phyloP scores from a whole-genome alignment of 192 early-diverging fungal species.

The Podila horticola region DNA sequence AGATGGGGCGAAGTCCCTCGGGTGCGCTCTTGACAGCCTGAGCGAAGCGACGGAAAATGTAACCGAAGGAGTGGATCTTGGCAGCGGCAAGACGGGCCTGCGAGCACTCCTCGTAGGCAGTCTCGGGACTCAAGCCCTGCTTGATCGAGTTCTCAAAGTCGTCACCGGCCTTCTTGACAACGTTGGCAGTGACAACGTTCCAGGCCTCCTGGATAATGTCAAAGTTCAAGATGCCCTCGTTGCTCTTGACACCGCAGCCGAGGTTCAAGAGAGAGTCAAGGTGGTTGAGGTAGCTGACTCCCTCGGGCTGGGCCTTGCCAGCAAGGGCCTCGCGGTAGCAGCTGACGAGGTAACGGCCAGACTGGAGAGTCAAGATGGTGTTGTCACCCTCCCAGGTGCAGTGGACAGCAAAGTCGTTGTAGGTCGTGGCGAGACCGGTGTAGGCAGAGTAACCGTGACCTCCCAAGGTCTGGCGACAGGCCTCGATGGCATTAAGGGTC shows the following conservation, averaged over 20 bases:
- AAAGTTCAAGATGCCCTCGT: constrained; percentile 63
- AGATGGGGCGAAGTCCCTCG: constrained; percentile 65
- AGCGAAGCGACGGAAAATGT: constrained; percentile 86
- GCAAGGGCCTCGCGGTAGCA: constrained; percentile 74
- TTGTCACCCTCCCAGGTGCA: constrained; percentile 94
- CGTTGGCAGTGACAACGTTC: constrained; percentile 84
- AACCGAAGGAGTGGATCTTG: constrained; percentile 87
- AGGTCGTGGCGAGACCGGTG: constrained; percentile 87
- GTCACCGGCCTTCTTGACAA: constrained; percentile 82
- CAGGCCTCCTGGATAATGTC: constrained; percentile 80
- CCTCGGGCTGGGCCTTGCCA: constrained; percentile 81
- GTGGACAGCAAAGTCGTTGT: constrained; percentile 91
- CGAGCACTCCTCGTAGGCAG: constrained; percentile 90
- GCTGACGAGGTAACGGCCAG: constrained; percentile 85
- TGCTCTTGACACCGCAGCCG: constrained; percentile 59
- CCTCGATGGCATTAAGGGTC: constrained; percentile 89
- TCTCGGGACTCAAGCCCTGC: constrained; percentile 76
- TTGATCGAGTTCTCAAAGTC: constrained; percentile 77
- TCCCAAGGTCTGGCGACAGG: constrained; percentile 90
- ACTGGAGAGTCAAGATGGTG: constrained; percentile 91
- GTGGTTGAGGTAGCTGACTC: constrained; percentile 80
- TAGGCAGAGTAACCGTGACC: constrained; percentile 95
- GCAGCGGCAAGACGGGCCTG: constrained; percentile 84
- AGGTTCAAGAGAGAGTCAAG: constrained; percentile 59
- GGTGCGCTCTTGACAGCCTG: constrained; percentile 77